A percentile compares a stretch with the other conserved stretches of the same genome.
phyloP scores from a whole-genome alignment of 2,329 filamentous ascomycete species.

The Alternaria panax region DNA sequence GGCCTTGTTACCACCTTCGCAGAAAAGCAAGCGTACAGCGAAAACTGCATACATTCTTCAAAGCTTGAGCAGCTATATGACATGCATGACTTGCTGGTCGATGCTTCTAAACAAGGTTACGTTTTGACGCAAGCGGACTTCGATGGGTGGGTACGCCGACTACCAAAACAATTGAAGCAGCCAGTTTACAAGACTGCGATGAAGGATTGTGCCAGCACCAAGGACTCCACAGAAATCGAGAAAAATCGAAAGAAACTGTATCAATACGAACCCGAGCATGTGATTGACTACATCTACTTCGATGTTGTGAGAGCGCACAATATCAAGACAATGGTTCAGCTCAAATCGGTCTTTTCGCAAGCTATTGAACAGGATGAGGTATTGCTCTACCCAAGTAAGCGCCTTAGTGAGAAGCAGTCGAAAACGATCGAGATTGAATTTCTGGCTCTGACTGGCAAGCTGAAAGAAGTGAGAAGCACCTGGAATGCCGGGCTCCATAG shows the following conservation, averaged over 20 bases:
- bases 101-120: constrained; percentile 57
- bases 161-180: constrained; percentile 60
- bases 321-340: constrained; percentile 33
- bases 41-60: constrained; percentile 38
- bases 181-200: constrained; percentile 48
- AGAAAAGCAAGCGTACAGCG: constrained; percentile 66
- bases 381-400: constrained; percentile 21
- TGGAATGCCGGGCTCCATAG: constrained; percentile 19
- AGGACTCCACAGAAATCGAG: constrained; percentile 24
- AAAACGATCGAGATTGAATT: constrained; percentile 21
- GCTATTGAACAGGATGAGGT: constrained; percentile 29
- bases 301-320: constrained; percentile 56
- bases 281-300: constrained; percentile 71
- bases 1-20: constrained; percentile 71
- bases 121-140: constrained; percentile 57
- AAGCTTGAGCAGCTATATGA: constrained; percentile 42
- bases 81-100: constrained; percentile 57
- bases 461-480: constrained; percentile 1
- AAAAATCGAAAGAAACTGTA: constrained; percentile 30
- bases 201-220: constrained; percentile 27
- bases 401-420: constrained; percentile 2
- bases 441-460: neutral
- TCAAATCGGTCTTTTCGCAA: constrained; percentile 37
- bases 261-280: constrained; percentile 52
- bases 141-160: constrained; percentile 60